These are phyloP conservation scores for Jamesozyma piceae DNA, from an alignment of 805 yeast species.

Conservation along the genomic window DNA sequence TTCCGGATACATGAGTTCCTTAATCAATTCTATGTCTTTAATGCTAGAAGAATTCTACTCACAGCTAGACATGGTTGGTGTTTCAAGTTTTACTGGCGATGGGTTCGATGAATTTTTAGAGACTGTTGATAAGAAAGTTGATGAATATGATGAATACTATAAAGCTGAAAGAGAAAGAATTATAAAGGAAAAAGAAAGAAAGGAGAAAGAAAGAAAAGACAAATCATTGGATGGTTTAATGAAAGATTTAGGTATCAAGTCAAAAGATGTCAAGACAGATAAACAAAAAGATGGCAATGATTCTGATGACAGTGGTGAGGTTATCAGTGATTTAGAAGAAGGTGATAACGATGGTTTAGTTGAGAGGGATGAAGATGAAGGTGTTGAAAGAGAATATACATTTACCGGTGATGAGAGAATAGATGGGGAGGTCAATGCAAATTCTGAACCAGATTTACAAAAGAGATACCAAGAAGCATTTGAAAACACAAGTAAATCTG, in stretches of 20 bases:
- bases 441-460: conserved; percentile 41
- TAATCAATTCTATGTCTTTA: conserved; percentile 89
- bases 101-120: conserved; percentile 86
- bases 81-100: conserved; percentile 83
- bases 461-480: conserved; percentile 66
- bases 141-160: conserved; percentile 77
- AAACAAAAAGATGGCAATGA: conserved; percentile 25
- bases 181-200: conserved; percentile 62
- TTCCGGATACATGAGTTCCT: conserved; percentile 88
- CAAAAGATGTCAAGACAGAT: conserved; percentile 23
- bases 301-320: conserved; percentile 43
- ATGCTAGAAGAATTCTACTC: conserved; percentile 95
- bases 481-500: conserved; percentile 49
- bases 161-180: conserved; percentile 80
- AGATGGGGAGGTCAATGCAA: conserved; percentile 47
- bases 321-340: conserved; percentile 37
- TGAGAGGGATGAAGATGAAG: conserved; percentile 43
- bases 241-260: conserved; percentile 68
- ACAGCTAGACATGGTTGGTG: conserved; percentile 85
- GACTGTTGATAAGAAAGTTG: conserved; percentile 80
- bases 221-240: conserved; percentile 62
- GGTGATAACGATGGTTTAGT: conserved; percentile 36
- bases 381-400: conserved; percentile 57
- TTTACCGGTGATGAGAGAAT: conserved; percentile 56
- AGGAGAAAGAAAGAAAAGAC: conserved; percentile 63